Conservation (phyloP, 768 basidiomycete species). For the Ramaria rubella region DNA sequence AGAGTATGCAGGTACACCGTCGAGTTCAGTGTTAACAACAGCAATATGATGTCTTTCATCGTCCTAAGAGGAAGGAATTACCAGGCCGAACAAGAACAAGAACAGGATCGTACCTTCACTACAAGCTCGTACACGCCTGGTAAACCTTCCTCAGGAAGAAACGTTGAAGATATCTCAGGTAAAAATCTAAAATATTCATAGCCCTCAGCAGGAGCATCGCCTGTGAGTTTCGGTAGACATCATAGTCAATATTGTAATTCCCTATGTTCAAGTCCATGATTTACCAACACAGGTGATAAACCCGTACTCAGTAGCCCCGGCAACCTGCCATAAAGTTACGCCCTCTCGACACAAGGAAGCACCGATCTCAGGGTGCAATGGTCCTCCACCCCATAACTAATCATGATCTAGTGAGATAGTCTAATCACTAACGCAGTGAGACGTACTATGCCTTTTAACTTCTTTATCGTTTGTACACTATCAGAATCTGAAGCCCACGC, state of each 20-base stretch:
- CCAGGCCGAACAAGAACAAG: neutral
- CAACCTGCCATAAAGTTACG: constrained; percentile 3
- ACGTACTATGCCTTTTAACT: constrained; percentile 11
- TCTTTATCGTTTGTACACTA: constrained; percentile 10
- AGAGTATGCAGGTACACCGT: constrained; percentile 2
- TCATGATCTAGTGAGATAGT: neutral
- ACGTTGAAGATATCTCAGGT: constrained; percentile 18
- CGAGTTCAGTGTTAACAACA: neutral
- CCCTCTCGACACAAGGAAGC: constrained; percentile 11
- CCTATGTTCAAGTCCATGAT: neutral
- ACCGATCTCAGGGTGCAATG: constrained; percentile 9
- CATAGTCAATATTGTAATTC: neutral
- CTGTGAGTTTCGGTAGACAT: neutral
- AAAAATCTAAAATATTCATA: constrained; percentile 34
- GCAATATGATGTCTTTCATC: constrained; percentile 1
- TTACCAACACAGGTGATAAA: neutral
- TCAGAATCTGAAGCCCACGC: constrained; percentile 9
- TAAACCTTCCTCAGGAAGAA: constrained; percentile 29
- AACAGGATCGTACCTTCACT: constrained; percentile 26
- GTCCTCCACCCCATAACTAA: constrained; percentile 16
- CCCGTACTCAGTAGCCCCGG: constrained; percentile 10
- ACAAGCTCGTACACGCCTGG: constrained; percentile 31
- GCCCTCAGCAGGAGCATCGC: constrained; percentile 16
- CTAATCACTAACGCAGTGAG: neutral
- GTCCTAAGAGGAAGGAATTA: neutral